These are phyloP conservation scores for Naganishia friedmannii DNA, from an alignment of 768 basidiomycete genomes.

Conservation along the genomic window DNA sequence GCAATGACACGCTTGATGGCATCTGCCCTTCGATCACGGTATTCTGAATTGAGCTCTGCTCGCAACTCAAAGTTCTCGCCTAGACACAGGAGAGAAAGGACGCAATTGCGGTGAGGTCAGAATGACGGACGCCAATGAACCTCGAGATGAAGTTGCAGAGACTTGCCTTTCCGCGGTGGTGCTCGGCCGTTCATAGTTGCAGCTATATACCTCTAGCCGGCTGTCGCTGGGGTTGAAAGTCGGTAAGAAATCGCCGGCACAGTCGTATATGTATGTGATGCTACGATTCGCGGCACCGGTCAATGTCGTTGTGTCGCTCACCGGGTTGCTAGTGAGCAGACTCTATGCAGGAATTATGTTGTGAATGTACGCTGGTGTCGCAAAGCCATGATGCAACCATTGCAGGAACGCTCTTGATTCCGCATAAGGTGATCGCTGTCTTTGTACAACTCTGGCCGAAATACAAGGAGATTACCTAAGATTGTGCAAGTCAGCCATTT, in stretches of 20 bases:
- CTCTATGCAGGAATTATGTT: background rate
- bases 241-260: background rate
- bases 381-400: background rate
- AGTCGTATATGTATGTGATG: background rate
- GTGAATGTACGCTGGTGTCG: no score
- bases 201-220: background rate
- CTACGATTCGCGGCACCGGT: background rate
- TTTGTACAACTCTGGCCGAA: constrained; percentile 1
- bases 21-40: constrained; percentile 92
- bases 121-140: background rate
- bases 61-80: constrained; percentile 98
- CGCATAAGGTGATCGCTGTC: background rate
- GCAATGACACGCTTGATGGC: constrained; percentile 97
- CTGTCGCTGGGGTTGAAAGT: background rate
- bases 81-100: constrained; percentile 32
- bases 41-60: constrained; percentile 94
- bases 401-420: background rate
- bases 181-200: constrained; percentile 28
- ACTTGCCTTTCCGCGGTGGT: constrained; percentile 32
- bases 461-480: background rate
- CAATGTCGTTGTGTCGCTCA: background rate
- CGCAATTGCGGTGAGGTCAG: background rate
- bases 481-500: constrained; percentile 12
- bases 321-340: background rate
- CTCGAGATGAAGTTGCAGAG: background rate